Evolutionary conservation across 768 basidiomycete species (phyloP).

Genomic region (Kockovaella imperatae): DNA sequence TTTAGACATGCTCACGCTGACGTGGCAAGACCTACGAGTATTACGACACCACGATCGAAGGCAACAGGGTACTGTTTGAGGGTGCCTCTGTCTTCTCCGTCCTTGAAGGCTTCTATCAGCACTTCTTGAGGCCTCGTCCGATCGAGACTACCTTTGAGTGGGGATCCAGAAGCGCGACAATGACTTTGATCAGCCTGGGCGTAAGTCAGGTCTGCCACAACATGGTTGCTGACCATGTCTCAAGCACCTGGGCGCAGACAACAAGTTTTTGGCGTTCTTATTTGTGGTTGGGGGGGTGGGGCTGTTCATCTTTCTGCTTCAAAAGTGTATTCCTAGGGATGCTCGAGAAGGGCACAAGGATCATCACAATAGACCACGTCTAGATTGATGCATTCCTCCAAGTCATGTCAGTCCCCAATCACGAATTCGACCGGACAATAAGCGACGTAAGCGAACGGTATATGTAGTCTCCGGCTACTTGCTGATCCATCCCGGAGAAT

Average conservation of each 20-base stretch:
- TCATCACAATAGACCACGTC: too few species aligned
- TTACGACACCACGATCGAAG: conserved; percentile 60
- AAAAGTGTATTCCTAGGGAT: conserved; percentile 21
- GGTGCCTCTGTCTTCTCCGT: conserved; percentile 58
- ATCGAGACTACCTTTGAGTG: conserved; percentile 37
- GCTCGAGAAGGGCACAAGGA: conserved; percentile 6
- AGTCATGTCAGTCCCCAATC: too few species aligned
- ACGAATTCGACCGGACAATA: too few species aligned
- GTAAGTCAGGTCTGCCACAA: conserved; percentile 10
- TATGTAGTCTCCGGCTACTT: too few species aligned
- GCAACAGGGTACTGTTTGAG: conserved; percentile 55
- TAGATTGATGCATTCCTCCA: too few species aligned
- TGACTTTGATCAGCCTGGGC: conserved; percentile 29
- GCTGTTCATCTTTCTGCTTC: conserved; percentile 21
- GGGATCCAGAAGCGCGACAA: conserved; percentile 39
- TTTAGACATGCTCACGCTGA: conserved; percentile 1
- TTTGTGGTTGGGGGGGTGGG: conserved; percentile 24
- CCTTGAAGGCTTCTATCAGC: conserved; percentile 57
- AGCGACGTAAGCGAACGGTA: too few species aligned
- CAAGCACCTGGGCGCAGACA: conserved; percentile 30
- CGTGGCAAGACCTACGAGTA: conserved; percentile 59
- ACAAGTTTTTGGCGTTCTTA: conserved; percentile 26
- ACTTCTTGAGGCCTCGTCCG: conserved; percentile 35
- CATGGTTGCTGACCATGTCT: neutral
- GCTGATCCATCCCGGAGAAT: too few species aligned